A percentile compares a stretch with the other conserved stretches of the same genome.
These are phyloP conservation scores for Acrodontium crateriforme DNA, from an alignment of 2,329 filamentous ascomycete species.

Conservation along the genomic window DNA sequence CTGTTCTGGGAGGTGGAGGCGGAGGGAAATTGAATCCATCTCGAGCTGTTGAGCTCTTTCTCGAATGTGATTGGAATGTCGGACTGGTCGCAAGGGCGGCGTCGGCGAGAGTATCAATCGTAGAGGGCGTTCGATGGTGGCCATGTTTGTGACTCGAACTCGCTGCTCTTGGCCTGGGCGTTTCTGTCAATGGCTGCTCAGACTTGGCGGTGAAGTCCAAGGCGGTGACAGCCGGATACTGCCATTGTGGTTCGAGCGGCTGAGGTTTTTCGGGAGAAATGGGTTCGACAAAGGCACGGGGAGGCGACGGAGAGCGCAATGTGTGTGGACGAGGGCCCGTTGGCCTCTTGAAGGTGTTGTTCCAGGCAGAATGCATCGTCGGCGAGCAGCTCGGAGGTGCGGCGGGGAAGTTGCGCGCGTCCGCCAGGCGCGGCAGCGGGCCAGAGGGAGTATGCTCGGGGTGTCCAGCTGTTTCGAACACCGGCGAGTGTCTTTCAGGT, in stretches of 20 bases:
- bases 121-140: constrained; percentile 20
- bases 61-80: constrained; percentile 9
- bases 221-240: constrained; percentile 20
- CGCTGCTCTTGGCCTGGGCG: constrained; percentile 8
- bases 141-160: constrained; percentile 11
- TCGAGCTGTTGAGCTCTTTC: constrained; percentile 5
- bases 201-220: constrained; percentile 10
- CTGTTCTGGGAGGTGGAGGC: too few relatives aligned
- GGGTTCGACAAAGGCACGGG: constrained; percentile 21
- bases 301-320: constrained; percentile 20
- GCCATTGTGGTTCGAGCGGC: constrained; percentile 21
- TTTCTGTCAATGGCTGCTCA: constrained; percentile 8
- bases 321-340: constrained; percentile 4
- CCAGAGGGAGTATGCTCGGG: too few relatives aligned
- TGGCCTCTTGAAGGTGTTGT: constrained; percentile 18
- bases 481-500: too few relatives aligned
- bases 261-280: constrained; percentile 18
- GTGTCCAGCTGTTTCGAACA: too few relatives aligned
- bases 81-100: constrained; percentile 28
- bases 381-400: too few relatives aligned
- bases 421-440: too few relatives aligned
- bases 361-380: constrained; percentile 5
- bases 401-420: too few relatives aligned
- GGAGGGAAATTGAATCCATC: too few relatives aligned
- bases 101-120: constrained; percentile 32